Evolutionary conservation across 148 eudicot species (phyloP).

Genomic region (Drosera capensis): DNA sequence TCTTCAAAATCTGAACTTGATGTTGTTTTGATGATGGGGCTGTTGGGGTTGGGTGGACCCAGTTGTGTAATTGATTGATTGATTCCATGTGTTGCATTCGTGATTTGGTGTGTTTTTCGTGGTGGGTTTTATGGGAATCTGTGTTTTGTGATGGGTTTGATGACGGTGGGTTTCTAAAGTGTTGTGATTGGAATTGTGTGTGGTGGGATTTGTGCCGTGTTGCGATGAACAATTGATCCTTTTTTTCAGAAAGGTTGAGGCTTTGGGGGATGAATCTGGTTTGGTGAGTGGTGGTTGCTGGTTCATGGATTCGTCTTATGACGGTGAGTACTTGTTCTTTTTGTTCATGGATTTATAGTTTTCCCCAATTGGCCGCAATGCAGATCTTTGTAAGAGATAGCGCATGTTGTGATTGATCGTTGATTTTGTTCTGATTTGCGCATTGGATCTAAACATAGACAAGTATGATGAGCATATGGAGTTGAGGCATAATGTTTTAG

Average conservation of each 20-base stretch:
- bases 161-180: not conserved
- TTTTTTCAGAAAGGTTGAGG: constrained; percentile 11
- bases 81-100: no score
- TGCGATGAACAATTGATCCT: constrained; percentile 2
- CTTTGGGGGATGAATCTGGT: constrained; percentile 12
- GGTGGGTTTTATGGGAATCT: no score
- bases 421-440: not conserved
- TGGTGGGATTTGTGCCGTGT: constrained; percentile 3
- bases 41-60: no score
- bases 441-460: no score
- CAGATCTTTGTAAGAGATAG: no score
- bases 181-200: not conserved
- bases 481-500: no score
- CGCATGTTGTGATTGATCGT: not conserved
- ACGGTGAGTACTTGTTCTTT: constrained; percentile 25
- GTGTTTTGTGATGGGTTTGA: no score
- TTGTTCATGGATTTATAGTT: not conserved
- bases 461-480: no score
- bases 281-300: constrained; percentile 8
- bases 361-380: not conserved
- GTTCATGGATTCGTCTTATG: constrained; percentile 40
- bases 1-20: no score
- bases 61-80: no score
- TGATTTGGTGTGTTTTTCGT: no score
- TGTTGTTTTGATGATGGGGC: no score